Base-by-base conservation (phyloP, 1,139 yeast species). In the Debaryomycetaceae sp. region DNA sequence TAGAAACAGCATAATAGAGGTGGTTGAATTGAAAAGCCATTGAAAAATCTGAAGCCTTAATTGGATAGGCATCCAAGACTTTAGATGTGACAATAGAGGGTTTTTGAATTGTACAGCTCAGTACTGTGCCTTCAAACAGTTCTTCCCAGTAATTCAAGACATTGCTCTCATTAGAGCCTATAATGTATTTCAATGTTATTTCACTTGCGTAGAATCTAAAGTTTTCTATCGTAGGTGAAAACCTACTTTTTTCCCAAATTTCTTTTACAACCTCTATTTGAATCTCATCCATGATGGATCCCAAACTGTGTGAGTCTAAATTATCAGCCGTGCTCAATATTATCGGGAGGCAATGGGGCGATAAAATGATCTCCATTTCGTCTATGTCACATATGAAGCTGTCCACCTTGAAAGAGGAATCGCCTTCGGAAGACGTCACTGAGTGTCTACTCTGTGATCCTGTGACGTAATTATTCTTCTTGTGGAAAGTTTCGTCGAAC, bases 181-280 rank as follows among this genome's bases (percentile, higher is more conserved):
- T 27, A 4, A 27, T 27, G 4, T 27, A 27, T 39, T 70, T 71
- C 4, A 85, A 14, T 24, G 69, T 64, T 1, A 82, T 48, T 5
- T 66, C 64, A 0, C 85, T 83, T 4, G 82, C 59, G 1, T 81
- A 76, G 3, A 87, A 44, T 39, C 87, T 70, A 5, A 76, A 39
- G 49, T 80, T 83, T 33, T 64, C 62, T 2, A 75, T 66, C 24
- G 65, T 57, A 3, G 76, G 68, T 1, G 65, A 55, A 1, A 73
- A 67, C 7, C 60, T 55, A 43, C 78, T 62, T 22, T 71, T 58
- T 8, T 52, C 53, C 31, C 70, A 65, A 14, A 85, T 58, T 14
- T 67, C 59, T 35, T 62, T 63, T 9, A 87, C 70, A 2, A 85
- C 78, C n/a, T 79, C 76, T 24, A 79, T 63, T 48, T 90, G 95